Percentiles rank a stretch among this genome's conserved stretches.
Evolutionary conservation across 345 rosid genomes (phyloP).

Genomic region (Moricandia arvensis): DNA sequence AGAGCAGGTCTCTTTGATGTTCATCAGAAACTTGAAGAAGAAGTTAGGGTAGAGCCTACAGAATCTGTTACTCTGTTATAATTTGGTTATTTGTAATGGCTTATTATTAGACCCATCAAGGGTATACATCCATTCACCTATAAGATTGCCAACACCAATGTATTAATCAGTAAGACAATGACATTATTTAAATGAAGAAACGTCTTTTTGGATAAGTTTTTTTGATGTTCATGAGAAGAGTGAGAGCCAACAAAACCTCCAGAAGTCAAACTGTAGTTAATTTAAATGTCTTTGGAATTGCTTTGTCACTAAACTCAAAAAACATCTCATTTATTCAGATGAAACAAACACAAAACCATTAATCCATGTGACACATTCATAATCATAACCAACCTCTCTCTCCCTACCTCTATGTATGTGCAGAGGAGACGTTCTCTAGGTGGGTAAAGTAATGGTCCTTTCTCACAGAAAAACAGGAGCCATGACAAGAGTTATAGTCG

Average conservation of each 20-base stretch:
- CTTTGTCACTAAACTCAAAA: conserved; percentile 25
- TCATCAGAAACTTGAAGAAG: conserved; percentile 13
- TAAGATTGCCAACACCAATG: too few species aligned
- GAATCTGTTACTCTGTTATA: not conserved
- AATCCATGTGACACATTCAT: conserved; percentile 21
- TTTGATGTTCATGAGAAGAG: not conserved
- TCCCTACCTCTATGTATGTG: conserved; percentile 32
- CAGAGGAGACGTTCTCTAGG: not conserved
- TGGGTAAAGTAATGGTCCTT: not conserved
- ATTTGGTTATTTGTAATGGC: not conserved
- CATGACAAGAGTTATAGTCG: conserved; percentile 95
- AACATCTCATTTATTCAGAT: conserved; percentile 30
- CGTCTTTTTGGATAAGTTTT: too few species aligned
- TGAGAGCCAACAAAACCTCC: not conserved
- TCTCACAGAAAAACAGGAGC: conserved; percentile 78
- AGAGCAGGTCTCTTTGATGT: conserved; percentile 2
- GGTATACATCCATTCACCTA: not conserved
- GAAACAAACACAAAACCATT: conserved; percentile 26
- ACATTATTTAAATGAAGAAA: too few species aligned
- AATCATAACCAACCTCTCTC: conserved; percentile 18
- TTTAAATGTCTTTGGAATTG: conserved; percentile 18
- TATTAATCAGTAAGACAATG: too few species aligned
- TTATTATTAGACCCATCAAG: not conserved
- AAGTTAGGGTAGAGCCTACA: not conserved
- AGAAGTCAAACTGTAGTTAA: conserved; percentile 22